Conservation (phyloP, 495 filamentous ascomycete species). For the Talaromyces adpressus region DNA sequence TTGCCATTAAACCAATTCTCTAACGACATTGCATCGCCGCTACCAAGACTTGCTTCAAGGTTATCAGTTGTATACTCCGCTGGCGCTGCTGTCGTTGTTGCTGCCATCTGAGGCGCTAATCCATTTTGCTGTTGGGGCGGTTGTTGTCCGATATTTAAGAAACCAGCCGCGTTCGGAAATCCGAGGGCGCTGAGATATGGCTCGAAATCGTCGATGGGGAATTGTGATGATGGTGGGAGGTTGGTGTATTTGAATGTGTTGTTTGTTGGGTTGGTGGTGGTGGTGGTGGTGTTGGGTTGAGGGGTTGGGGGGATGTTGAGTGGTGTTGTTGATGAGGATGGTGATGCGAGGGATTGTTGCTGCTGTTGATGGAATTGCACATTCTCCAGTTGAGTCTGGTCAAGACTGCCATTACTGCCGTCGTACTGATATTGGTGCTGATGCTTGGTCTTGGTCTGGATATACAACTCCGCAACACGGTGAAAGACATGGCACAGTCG, state of each 20-base stretch:
- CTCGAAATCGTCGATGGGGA: slow-evolving; percentile 52
- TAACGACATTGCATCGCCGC: slow-evolving; percentile 16
- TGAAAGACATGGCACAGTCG: slow-evolving; percentile 54
- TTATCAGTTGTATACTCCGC: slow-evolving; percentile 22
- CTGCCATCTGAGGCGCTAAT: background rate
- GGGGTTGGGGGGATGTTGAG: background rate
- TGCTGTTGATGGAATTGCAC: slow-evolving; percentile 17
- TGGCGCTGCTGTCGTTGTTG: slow-evolving; percentile 5
- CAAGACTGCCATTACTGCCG: background rate
- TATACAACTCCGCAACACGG: slow-evolving; percentile 54
- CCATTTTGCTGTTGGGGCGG: slow-evolving; percentile 3
- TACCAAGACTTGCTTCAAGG: slow-evolving; percentile 22
- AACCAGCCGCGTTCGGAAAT: slow-evolving; percentile 40
- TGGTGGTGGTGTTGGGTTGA: background rate
- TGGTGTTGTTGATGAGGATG: background rate
- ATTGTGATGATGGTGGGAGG: slow-evolving; percentile 5
- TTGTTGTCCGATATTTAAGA: slow-evolving; percentile 5
- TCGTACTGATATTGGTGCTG: background rate
- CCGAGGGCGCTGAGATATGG: slow-evolving; percentile 58
- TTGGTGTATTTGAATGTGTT: slow-evolving; percentile 32
- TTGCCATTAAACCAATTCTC: slow-evolving; percentile 66
- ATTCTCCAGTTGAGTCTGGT: background rate
- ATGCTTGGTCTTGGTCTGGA: slow-evolving; percentile 47
- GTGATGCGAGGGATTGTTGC: background rate
- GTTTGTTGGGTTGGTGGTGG: background rate